Percentiles rank a stretch among this genome's conserved stretches.
Evolutionary conservation across 768 basidiomycete genomes (phyloP).

Genomic region (Rhodocollybia butyracea): DNA sequence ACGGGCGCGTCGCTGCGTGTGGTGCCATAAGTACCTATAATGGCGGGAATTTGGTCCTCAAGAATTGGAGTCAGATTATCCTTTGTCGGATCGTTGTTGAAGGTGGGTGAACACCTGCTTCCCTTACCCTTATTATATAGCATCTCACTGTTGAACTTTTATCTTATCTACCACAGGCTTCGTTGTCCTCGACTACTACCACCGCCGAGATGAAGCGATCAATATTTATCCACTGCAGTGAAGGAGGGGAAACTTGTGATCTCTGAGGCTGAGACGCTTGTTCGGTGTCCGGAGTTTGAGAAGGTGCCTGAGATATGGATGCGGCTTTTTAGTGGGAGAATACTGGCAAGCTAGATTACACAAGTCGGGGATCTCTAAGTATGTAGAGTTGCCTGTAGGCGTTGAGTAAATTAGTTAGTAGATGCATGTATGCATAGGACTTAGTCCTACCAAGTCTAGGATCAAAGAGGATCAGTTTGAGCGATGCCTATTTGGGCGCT

Average conservation of each 20-base stretch:
- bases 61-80: neutral
- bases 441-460: no score
- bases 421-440: no score
- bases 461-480: no score
- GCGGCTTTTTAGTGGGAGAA: slow-evolving; percentile 1
- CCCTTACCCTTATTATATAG: neutral
- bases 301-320: neutral
- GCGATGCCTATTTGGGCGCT: no score
- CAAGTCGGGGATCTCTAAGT: slow-evolving; percentile 2
- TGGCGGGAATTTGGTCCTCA: neutral
- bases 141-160: neutral
- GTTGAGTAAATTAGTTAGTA: no score
- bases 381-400: no score
- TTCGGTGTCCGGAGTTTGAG: neutral
- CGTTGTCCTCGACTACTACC: neutral
- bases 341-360: neutral
- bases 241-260: neutral
- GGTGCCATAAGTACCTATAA: neutral
- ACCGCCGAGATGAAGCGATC: neutral
- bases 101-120: neutral
- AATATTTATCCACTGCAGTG: neutral
- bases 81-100: neutral
- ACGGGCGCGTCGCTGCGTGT: neutral
- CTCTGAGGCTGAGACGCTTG: neutral
- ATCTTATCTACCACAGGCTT: neutral